A percentile compares a stretch with the other conserved stretches of the same genome.
Conservation (phyloP, 495 filamentous ascomycete genomes). For the Penicillium silybi region DNA sequence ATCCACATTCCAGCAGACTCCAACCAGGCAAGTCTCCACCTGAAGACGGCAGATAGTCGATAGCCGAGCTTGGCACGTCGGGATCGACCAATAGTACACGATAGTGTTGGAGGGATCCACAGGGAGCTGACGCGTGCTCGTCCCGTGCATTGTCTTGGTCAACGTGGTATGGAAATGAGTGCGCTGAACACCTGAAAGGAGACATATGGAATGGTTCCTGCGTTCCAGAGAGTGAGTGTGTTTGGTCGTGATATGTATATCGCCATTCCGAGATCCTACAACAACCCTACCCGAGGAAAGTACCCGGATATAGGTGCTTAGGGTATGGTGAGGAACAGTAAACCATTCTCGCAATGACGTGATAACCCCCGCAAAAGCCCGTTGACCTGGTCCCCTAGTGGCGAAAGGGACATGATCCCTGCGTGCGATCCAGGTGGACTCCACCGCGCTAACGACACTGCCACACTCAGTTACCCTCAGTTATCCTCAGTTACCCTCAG, state of each 20-base stretch:
- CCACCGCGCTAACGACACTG: slow-evolving; percentile 32
- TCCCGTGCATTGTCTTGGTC: slow-evolving; percentile 22
- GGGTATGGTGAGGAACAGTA: too few species aligned
- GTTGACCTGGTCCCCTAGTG: slow-evolving; percentile 14
- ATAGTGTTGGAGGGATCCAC: slow-evolving; percentile 9
- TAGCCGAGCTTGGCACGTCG: slow-evolving; percentile 41
- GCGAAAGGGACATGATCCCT: slow-evolving; percentile 16
- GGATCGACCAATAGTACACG: slow-evolving; percentile 32
- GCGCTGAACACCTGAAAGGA: background rate
- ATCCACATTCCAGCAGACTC: slow-evolving; percentile 18
- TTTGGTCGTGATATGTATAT: background rate
- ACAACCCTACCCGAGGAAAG: too few species aligned
- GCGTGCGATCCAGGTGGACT: slow-evolving; percentile 33
- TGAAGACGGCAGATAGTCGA: slow-evolving; percentile 45
- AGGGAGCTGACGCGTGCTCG: slow-evolving; percentile 41
- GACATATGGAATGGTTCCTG: background rate
- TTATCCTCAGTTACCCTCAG: too few species aligned
- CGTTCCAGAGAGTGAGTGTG: too few species aligned
- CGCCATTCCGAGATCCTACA: too few species aligned
- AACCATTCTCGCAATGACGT: background rate
- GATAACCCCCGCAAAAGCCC: slow-evolving; percentile 29
- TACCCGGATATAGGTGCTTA: too few species aligned
- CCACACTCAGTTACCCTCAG: slow-evolving; percentile 38
- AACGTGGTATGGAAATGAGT: slow-evolving; percentile 8
- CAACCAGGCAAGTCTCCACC: slow-evolving; percentile 10